Conservation (phyloP, 768 basidiomycete genomes). For the Boletus rubropictus region DNA sequence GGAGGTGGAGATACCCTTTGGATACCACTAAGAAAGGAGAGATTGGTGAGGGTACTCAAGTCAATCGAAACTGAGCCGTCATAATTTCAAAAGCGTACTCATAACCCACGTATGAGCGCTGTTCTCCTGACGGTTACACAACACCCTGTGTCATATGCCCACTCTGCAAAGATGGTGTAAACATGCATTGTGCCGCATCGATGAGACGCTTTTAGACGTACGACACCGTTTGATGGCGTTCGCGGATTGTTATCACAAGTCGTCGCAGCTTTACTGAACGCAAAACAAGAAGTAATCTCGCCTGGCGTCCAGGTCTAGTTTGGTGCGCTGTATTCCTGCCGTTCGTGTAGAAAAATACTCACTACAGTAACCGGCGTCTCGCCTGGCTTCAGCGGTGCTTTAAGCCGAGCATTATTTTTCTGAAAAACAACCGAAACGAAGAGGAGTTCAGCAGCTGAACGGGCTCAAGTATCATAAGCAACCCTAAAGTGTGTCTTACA, state of each 20-base stretch:
- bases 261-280: background rate
- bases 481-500: background rate
- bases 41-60: constrained; percentile 46
- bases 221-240: background rate
- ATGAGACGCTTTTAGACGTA: background rate
- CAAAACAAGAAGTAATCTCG: background rate
- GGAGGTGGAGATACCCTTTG: constrained; percentile 61
- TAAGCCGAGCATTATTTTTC: constrained; percentile 28
- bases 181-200: background rate
- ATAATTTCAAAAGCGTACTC: constrained; percentile 5
- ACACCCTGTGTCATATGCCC: background rate
- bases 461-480: background rate
- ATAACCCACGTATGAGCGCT: background rate
- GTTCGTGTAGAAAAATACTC: background rate
- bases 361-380: constrained; percentile 28
- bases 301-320: background rate
- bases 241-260: background rate
- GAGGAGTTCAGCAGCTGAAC: background rate
- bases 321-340: background rate
- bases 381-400: constrained; percentile 33
- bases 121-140: background rate
- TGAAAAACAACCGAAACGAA: background rate
- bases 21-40: constrained; percentile 82
- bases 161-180: no score
- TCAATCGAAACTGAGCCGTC: constrained; percentile 21